phyloP scores from a whole-genome alignment of 2,329 filamentous ascomycete species.

The Fusarium chaquense region DNA sequence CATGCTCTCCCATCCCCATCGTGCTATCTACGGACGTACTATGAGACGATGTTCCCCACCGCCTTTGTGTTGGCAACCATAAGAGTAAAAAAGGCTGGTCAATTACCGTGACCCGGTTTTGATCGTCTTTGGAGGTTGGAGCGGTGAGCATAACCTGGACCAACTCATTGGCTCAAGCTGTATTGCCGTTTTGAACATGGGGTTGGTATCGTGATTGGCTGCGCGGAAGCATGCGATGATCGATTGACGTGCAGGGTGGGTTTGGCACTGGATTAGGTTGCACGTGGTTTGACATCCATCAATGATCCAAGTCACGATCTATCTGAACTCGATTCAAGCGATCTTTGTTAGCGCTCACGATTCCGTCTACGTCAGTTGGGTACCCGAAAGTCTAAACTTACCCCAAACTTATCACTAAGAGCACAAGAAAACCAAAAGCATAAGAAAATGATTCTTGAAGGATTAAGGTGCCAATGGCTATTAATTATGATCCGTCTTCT shows the following conservation, averaged over 20 bases:
- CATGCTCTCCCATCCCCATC: neutral
- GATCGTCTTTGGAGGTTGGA: constrained; percentile 4
- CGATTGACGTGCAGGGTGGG: constrained; percentile 31
- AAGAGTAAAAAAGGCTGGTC: constrained; percentile 11
- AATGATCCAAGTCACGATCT: constrained; percentile 19
- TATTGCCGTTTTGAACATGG: constrained; percentile 43
- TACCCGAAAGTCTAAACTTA: constrained; percentile 21
- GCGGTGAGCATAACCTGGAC: constrained; percentile 32
- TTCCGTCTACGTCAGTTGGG: neutral
- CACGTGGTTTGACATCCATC: constrained; percentile 20
- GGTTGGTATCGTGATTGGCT: constrained; percentile 37
- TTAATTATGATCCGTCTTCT: constrained; percentile 35
- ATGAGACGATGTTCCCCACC: constrained; percentile 37
- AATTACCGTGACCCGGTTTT: constrained; percentile 10
- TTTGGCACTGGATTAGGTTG: neutral
- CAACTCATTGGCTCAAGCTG: constrained; percentile 4
- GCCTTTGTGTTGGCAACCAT: constrained; percentile 16
- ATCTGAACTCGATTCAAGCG: constrained; percentile 5
- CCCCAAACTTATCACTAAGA: neutral
- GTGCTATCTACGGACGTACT: constrained; percentile 10
- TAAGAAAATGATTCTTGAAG: neutral
- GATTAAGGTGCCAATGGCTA: constrained; percentile 24
- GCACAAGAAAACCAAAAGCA: neutral
- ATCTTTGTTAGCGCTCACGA: constrained; percentile 12
- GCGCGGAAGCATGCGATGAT: constrained; percentile 19